Conservation (phyloP, 345 rosid species). For the Geranium brycei region DNA sequence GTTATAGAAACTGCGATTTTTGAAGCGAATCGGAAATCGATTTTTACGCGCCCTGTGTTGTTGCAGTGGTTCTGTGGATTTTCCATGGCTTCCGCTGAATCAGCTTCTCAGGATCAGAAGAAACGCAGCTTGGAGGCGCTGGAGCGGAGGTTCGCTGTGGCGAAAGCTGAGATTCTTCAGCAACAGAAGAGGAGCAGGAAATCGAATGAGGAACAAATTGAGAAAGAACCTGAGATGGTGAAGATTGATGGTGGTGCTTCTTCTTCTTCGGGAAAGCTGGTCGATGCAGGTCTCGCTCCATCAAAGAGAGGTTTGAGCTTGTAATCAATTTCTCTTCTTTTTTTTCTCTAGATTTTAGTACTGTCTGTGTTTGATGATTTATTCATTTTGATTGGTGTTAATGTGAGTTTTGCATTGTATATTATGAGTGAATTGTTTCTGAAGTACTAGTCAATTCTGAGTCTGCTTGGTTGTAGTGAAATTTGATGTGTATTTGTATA, state of each 20-base stretch:
- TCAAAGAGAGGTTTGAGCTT: not conserved
- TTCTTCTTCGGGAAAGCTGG: not conserved
- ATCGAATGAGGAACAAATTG: not conserved
- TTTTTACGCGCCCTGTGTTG: not conserved
- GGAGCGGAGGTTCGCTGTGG: conserved; percentile 41
- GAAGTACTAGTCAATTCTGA: not conserved
- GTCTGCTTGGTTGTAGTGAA: not conserved
- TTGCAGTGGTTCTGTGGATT: not conserved
- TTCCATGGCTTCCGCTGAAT: not conserved
- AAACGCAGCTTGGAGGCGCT: conserved; percentile 44
- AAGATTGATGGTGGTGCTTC: not conserved
- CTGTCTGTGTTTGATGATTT: no score
- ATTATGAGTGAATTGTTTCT: not conserved
- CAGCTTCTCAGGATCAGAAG: conserved; percentile 24
- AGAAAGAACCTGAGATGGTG: not conserved
- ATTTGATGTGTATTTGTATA: no score
- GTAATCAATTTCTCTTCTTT: no score
- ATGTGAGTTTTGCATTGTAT: not conserved
- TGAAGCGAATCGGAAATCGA: not conserved
- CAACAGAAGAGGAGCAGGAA: conserved; percentile 30
- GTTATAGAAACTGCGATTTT: not conserved
- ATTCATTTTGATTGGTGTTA: not conserved
- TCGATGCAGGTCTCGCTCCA: not conserved
- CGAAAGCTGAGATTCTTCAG: conserved; percentile 45
- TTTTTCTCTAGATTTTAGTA: no score